A percentile compares a stretch with the other conserved stretches of the same genome.
Conservation (phyloP, 176 grass and related monocot species). For the Aegilops umbellulata region DNA sequence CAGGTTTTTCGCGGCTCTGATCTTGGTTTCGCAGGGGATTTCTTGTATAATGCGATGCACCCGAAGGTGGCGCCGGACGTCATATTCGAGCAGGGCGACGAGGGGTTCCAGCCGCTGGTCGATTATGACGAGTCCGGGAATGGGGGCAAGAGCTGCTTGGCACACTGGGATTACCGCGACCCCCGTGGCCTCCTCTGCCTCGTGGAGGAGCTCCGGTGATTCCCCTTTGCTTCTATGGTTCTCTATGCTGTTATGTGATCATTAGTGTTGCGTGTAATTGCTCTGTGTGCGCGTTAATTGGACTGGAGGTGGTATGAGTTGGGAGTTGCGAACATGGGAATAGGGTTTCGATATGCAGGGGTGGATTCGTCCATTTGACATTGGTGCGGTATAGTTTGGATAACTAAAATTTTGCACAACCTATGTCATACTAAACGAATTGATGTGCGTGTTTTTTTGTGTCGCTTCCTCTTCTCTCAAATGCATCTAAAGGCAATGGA, state of each 20-base stretch:
- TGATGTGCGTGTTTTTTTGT: not conserved
- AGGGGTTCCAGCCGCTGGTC: constrained; percentile 61
- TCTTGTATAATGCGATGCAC: constrained; percentile 74
- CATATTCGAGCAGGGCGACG: constrained; percentile 69
- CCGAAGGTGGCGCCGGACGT: constrained; percentile 74
- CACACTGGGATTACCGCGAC: constrained; percentile 57
- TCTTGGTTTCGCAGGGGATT: constrained; percentile 66
- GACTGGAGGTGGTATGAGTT: not conserved
- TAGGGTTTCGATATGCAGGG: not conserved
- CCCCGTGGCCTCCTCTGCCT: constrained; percentile 50
- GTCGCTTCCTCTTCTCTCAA: not conserved
- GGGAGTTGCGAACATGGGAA: not conserved
- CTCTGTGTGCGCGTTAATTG: not conserved
- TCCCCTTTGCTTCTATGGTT: not conserved
- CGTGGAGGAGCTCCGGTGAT: constrained; percentile 68
- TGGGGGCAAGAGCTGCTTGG: constrained; percentile 59
- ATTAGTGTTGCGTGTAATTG: not conserved
- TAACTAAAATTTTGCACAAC: not conserved
- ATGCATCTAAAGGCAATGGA: not conserved
- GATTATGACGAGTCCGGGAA: constrained; percentile 23
- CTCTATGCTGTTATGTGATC: not conserved
- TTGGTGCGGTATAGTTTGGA: not conserved
- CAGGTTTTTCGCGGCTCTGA: constrained; percentile 24
- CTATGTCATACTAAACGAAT: not conserved
- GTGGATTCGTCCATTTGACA: not conserved